Base-by-base conservation (phyloP, 2,329 filamentous ascomycete species). In the Phialocephala subalpina region DNA sequence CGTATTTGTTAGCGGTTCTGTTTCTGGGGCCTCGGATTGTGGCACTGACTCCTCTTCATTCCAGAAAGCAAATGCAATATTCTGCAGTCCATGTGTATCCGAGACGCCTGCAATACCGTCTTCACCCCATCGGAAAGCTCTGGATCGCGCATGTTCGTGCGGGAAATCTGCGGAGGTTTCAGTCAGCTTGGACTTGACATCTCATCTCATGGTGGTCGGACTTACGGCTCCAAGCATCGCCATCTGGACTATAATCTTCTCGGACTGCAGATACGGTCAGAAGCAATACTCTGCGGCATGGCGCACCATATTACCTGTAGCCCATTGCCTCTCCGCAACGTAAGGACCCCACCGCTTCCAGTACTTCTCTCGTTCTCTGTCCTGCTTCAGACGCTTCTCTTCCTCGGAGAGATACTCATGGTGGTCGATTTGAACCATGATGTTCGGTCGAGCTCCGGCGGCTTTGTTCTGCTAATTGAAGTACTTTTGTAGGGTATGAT, bases 311-410 rank as follows among this genome's bases (percentile, higher is more conserved):
- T 52, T 87, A 92, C 92, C 94, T 72, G 94, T 97, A 65, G 94
- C 94, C 95, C 95, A 97, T 83, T 97, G 94, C 77, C 94, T 86
- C 83, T 98, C 95, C 63, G 94, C 89, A 73, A 97, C 90, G 77
- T 97, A 98, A 27, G 94, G 91, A 63, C 95, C 95, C 94, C 94
- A 97, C 88, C 91, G 93, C 87, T 98, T 98, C 95, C 95, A 98
- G 83, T 98, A 98, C 79, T 93, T 95, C 71, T 82, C 87, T 70
- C 90, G 90, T 70, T 95, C 88, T 66, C 90, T 88, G 80, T 98
- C 95, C 77, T 97, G 89, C 77, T 91, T 91, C 73, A 98, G 86
- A 58, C 96, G 91, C 79, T 91, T 92, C 84, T 98, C 95, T 82
- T 98, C 95, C 79, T 92, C 90, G 67, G 92, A 94, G 77, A 95